These are phyloP conservation scores for Coniochaeta sp. DNA, from an alignment of 2,329 filamentous ascomycete species.

Conservation along the genomic window DNA sequence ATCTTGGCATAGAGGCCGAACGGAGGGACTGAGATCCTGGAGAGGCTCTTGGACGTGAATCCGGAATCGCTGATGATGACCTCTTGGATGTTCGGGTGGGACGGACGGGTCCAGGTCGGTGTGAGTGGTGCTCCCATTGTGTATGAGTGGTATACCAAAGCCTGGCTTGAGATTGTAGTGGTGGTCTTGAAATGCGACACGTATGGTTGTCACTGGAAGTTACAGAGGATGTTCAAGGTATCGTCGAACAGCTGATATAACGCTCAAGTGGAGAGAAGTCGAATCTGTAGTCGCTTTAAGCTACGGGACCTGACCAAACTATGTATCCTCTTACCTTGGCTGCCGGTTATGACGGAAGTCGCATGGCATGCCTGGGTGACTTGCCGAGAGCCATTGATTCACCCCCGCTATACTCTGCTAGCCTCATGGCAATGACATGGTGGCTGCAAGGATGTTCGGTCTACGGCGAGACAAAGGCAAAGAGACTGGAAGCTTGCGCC, in stretches of 20 bases:
- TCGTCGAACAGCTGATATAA: neutral
- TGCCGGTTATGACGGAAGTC: neutral
- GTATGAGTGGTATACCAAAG: conserved; percentile 26
- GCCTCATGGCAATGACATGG: neutral
- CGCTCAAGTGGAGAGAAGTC: neutral
- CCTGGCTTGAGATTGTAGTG: conserved; percentile 28
- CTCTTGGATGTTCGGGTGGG: conserved; percentile 50
- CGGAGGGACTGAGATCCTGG: conserved; percentile 46
- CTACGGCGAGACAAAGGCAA: neutral
- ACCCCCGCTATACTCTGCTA: neutral
- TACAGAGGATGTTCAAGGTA: neutral
- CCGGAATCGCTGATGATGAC: conserved; percentile 46
- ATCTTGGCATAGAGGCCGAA: conserved; percentile 63
- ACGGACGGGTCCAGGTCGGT: conserved; percentile 54
- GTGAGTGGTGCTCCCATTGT: conserved; percentile 36
- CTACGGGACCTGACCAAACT: too few relatives aligned
- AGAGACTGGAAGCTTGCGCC: neutral
- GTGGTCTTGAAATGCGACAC: neutral
- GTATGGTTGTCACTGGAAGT: neutral
- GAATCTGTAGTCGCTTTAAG: neutral
- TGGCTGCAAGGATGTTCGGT: neutral
- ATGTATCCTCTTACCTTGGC: conserved; percentile 1
- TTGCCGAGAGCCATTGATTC: neutral
- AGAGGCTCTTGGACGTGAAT: conserved; percentile 55
- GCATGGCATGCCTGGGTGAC: neutral